Percentiles rank a stretch among this genome's conserved stretches.
phyloP scores from a whole-genome alignment of 306 rosid species.

The Medicago lupulina region DNA sequence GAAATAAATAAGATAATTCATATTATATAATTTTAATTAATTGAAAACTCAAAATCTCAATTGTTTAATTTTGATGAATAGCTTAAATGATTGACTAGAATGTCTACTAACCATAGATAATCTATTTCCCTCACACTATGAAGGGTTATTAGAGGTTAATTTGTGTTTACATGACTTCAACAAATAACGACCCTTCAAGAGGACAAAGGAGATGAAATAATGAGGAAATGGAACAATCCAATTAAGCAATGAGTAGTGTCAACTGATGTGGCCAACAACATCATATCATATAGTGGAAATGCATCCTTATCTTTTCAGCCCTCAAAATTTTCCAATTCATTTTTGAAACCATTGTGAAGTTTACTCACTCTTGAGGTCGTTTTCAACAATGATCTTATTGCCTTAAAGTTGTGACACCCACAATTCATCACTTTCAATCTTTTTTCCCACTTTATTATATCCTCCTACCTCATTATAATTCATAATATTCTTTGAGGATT shows the following conservation, averaged over 20 bases:
- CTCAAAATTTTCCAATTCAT: conserved; percentile 44
- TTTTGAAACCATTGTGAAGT: conserved; percentile 15
- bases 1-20: neutral
- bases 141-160: conserved; percentile 13
- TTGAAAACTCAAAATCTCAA: neutral
- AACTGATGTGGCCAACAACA: conserved; percentile 77
- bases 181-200: neutral
- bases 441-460: conserved; percentile 22
- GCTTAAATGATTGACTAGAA: neutral
- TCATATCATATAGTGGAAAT: conserved; percentile 61
- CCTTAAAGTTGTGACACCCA: conserved; percentile 55
- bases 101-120: neutral
- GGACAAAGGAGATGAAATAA: neutral
- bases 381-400: conserved; percentile 57
- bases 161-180: conserved; percentile 18
- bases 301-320: conserved; percentile 58
- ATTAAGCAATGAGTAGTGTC: conserved; percentile 59
- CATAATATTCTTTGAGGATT: conserved; percentile 6
- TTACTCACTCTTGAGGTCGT: conserved; percentile 30
- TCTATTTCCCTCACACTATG: neutral
- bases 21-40: neutral
- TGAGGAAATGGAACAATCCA: conserved; percentile 33
- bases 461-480: conserved; percentile 14
- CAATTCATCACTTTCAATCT: conserved; percentile 36
- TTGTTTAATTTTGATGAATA: neutral